Percentiles rank a stretch among this genome's conserved stretches.
phyloP scores from a whole-genome alignment of 2,329 filamentous ascomycete species.

The Alternaria arborescens region DNA sequence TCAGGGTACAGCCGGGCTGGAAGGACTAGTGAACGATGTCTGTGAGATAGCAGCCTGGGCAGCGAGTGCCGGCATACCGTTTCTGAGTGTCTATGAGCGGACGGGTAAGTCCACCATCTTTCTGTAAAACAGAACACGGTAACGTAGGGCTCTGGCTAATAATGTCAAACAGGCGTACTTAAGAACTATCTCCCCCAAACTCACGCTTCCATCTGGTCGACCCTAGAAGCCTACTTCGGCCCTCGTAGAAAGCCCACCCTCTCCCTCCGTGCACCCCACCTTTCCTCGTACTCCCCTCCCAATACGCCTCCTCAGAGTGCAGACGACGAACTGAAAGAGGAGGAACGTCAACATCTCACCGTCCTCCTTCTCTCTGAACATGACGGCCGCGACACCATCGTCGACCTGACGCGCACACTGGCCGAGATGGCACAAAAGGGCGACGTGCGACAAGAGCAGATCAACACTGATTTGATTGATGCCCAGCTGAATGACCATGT shows the following conservation, averaged over 20 bases:
- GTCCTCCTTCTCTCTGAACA: constrained; percentile 85
- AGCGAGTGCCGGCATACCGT: constrained; percentile 84
- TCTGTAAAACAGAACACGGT: neutral
- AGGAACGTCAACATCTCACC: constrained; percentile 57
- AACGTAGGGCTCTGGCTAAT: constrained; percentile 3
- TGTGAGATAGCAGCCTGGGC: constrained; percentile 95
- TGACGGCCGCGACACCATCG: constrained; percentile 90
- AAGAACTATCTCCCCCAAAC: constrained; percentile 90
- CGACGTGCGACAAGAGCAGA: constrained; percentile 82
- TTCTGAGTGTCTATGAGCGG: constrained; percentile 90
- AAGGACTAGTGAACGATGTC: constrained; percentile 86
- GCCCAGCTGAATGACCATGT: constrained; percentile 81
- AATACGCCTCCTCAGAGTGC: constrained; percentile 51
- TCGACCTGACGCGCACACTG: constrained; percentile 93
- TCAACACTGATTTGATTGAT: constrained; percentile 85
- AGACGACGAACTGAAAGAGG: constrained; percentile 42
- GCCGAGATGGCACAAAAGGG: constrained; percentile 92
- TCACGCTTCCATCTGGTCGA: constrained; percentile 79
- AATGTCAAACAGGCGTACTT: constrained; percentile 70
- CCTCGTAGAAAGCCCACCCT: constrained; percentile 71
- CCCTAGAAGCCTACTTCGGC: constrained; percentile 88
- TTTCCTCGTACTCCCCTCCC: constrained; percentile 65
- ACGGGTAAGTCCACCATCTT: constrained; percentile 68
- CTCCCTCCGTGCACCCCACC: constrained; percentile 75
- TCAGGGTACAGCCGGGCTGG: constrained; percentile 75